Evolutionary conservation across 192 early-diverging fungal species (phyloP).

Genomic region (Entomortierella lignicola): DNA sequence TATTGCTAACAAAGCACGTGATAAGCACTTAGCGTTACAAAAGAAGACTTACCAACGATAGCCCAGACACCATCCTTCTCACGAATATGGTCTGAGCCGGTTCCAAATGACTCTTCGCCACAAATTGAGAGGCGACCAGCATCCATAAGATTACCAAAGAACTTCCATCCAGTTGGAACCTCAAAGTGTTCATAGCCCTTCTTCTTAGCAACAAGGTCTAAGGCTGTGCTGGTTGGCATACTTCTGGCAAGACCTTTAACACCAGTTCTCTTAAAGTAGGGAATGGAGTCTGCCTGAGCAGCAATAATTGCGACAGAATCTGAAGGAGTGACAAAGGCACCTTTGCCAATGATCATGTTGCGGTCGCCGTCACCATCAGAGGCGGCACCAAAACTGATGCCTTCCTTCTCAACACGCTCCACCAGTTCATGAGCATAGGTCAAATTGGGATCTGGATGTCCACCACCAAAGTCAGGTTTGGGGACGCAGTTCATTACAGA

Average conservation of each 20-base stretch:
- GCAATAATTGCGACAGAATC: slow-evolving; percentile 98
- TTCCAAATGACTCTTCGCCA: slow-evolving; percentile 98
- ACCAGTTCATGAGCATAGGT: slow-evolving; percentile 96
- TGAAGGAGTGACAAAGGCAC: slow-evolving; percentile 95
- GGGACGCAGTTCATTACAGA: slow-evolving; percentile 88
- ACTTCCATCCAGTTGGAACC: slow-evolving; percentile 95
- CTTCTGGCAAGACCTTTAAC: slow-evolving; percentile 90
- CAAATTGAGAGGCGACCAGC: slow-evolving; percentile 93
- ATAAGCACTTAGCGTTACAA: too few species aligned
- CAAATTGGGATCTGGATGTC: slow-evolving; percentile 98
- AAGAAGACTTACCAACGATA: slow-evolving; percentile 78
- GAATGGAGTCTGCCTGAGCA: slow-evolving; percentile 88
- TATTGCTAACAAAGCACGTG: too few species aligned
- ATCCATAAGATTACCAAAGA: slow-evolving; percentile 99
- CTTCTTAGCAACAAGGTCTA: slow-evolving; percentile 90
- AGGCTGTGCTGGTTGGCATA: slow-evolving; percentile 95
- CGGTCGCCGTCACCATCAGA: slow-evolving; percentile 98
- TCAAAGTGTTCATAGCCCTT: slow-evolving; percentile 85
- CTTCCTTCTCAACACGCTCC: slow-evolving; percentile 84
- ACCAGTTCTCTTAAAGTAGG: slow-evolving; percentile 89
- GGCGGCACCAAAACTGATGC: slow-evolving; percentile 91
- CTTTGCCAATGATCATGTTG: slow-evolving; percentile 98
- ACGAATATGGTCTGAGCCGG: slow-evolving; percentile 97
- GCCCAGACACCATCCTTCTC: slow-evolving; percentile 99
- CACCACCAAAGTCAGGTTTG: slow-evolving; percentile 91